Conservation (phyloP, 2,329 filamentous ascomycete genomes). For the Stagonosporopsis tanaceti region DNA sequence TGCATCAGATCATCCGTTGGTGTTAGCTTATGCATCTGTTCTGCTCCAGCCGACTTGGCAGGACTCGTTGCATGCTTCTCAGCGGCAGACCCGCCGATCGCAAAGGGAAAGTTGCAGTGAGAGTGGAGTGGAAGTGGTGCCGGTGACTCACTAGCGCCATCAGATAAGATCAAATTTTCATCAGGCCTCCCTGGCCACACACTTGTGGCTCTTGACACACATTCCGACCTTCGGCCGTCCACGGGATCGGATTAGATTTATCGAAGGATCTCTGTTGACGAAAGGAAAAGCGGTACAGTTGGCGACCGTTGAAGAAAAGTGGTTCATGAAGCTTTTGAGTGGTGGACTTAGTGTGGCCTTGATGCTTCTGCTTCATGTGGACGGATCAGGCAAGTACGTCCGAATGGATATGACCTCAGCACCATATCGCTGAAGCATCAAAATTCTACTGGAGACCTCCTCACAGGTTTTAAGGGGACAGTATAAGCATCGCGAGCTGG, state of each 20-base stretch:
- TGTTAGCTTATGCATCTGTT: conserved; percentile 2
- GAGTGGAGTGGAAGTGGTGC: conserved; percentile 7
- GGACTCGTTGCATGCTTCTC: neutral
- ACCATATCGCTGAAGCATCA: neutral
- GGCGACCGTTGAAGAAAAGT: neutral
- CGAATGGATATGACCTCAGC: neutral
- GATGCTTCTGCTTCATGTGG: neutral
- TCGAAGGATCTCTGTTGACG: neutral
- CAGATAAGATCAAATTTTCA: conserved; percentile 17
- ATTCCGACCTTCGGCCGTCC: conserved; percentile 1
- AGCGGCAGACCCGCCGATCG: neutral
- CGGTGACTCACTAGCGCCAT: conserved; percentile 7
- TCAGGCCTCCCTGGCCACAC: conserved; percentile 4
- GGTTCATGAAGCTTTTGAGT: neutral
- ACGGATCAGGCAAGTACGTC: neutral
- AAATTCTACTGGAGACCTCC: neutral
- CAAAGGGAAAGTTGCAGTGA: conserved; percentile 10
- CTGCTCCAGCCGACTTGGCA: conserved; percentile 10
- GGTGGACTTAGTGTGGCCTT: conserved; percentile 4
- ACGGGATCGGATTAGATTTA: neutral
- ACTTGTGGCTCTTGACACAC: neutral
- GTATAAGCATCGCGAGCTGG: neutral
- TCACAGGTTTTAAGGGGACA: neutral
- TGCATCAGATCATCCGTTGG: neutral
- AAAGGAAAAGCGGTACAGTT: neutral